These are phyloP conservation scores for Nasturtium officinale DNA, from an alignment of 345 rosid genomes.

Conservation along the genomic window DNA sequence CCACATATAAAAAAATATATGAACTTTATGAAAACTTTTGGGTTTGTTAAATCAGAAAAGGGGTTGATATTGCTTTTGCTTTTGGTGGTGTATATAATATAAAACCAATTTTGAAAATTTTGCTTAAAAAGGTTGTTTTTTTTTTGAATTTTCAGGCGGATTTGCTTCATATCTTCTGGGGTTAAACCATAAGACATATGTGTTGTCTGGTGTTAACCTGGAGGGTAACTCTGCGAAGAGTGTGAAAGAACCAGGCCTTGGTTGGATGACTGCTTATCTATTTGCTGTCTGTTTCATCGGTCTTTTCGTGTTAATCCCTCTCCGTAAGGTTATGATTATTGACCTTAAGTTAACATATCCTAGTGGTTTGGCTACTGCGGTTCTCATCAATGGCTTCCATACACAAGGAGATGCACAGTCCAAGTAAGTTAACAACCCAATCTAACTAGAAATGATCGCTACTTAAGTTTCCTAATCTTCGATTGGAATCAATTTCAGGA, in stretches of 20 bases:
- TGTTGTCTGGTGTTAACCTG: slow-evolving; percentile 65
- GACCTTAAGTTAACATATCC: slow-evolving; percentile 87
- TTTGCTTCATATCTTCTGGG: slow-evolving; percentile 92
- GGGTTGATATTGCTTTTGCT: slow-evolving; percentile 30
- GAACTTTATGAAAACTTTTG: slow-evolving; percentile 17
- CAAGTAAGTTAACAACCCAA: slow-evolving; percentile 45
- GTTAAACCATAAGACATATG: slow-evolving; percentile 77
- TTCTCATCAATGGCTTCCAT: slow-evolving; percentile 96
- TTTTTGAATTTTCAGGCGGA: slow-evolving; percentile 59
- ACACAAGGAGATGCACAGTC: slow-evolving; percentile 74
- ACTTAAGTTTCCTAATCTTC: slow-evolving; percentile 6
- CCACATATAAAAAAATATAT: neutral
- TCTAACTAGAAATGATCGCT: neutral
- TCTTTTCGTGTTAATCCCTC: slow-evolving; percentile 89
- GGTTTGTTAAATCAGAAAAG: slow-evolving; percentile 9
- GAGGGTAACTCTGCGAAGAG: slow-evolving; percentile 69
- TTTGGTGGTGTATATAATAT: slow-evolving; percentile 19
- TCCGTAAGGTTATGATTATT: slow-evolving; percentile 85
- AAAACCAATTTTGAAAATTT: neutral
- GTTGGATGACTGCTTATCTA: slow-evolving; percentile 93
- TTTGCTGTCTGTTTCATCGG: slow-evolving; percentile 89
- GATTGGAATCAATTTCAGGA: slow-evolving; percentile 49
- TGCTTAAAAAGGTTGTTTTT: neutral
- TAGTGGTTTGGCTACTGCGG: slow-evolving; percentile 91
- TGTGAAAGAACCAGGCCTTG: slow-evolving; percentile 83